Conservation (phyloP, 495 filamentous ascomycete species). For the Penicillium bovifimosum region DNA sequence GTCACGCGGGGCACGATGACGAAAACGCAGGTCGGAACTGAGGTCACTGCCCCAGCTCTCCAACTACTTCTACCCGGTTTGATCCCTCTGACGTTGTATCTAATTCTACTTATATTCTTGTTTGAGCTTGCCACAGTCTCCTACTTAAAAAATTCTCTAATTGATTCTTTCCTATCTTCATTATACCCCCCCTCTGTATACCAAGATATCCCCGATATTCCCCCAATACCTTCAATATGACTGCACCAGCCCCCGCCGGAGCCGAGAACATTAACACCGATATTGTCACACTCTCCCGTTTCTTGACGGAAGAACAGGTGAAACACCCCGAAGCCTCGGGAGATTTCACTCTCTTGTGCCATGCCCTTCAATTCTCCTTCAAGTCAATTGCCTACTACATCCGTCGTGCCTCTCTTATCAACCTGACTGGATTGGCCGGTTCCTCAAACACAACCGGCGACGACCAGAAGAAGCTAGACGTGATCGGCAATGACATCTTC, state of each 20-base stretch:
- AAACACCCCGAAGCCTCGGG: slow-evolving; percentile 94
- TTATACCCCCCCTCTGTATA: background rate
- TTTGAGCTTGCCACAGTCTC: background rate
- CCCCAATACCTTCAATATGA: slow-evolving; percentile 27
- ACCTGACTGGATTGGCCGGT: slow-evolving; percentile 89
- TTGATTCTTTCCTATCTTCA: background rate
- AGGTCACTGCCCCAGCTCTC: background rate
- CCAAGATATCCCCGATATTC: background rate
- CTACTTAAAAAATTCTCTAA: slow-evolving; percentile 1
- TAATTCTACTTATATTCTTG: background rate
- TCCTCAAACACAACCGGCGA: slow-evolving; percentile 94
- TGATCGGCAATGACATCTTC: slow-evolving; percentile 97
- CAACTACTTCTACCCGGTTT: slow-evolving; percentile 11
- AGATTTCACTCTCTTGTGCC: slow-evolving; percentile 98
- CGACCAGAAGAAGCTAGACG: slow-evolving; percentile 99
- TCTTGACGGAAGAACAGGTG: slow-evolving; percentile 89
- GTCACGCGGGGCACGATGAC: slow-evolving; percentile 11
- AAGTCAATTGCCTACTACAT: slow-evolving; percentile 99
- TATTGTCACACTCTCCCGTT: slow-evolving; percentile 90
- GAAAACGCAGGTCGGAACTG: slow-evolving; percentile 5
- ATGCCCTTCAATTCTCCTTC: slow-evolving; percentile 98
- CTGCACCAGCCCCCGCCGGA: slow-evolving; percentile 37
- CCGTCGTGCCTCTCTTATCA: slow-evolving; percentile 92
- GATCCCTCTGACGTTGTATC: slow-evolving; percentile 6
- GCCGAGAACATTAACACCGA: slow-evolving; percentile 87